phyloP scores from a whole-genome alignment of 768 basidiomycete species.

The Leccinellum luteum region DNA sequence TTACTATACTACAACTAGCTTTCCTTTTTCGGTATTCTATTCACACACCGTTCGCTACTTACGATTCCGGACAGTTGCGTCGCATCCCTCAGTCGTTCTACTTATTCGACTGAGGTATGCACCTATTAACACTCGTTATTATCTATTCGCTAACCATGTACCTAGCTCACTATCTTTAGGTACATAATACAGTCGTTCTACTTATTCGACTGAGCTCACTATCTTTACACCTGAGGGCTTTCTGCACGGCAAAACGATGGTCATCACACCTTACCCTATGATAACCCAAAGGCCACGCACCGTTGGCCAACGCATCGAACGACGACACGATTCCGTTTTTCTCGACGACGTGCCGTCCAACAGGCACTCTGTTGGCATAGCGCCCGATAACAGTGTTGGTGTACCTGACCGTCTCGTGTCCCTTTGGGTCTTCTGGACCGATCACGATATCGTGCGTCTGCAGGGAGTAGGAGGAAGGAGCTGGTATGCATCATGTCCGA shows the following conservation, averaged over 20 bases:
- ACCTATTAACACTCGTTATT: no score
- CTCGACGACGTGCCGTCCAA: conserved; percentile 50
- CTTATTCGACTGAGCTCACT: no score
- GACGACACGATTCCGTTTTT: conserved; percentile 50
- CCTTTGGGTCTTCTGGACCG: conserved; percentile 63
- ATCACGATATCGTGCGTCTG: conserved; percentile 77
- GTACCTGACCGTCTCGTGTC: conserved; percentile 62
- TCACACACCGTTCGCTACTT: no score
- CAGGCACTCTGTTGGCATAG: conserved; percentile 71
- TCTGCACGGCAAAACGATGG: conserved; percentile 31
- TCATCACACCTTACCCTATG: no score
- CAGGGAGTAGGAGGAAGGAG: background rate
- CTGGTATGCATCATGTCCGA: background rate
- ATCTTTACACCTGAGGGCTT: conserved; percentile 51
- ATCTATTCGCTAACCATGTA: no score
- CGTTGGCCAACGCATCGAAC: conserved; percentile 42
- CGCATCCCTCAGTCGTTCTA: no score
- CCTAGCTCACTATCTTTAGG: no score
- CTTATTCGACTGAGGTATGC: no score
- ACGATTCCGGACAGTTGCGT: no score
- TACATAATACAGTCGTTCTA: no score
- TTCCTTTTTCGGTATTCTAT: no score
- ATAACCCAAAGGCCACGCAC: conserved; percentile 17
- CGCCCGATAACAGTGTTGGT: conserved; percentile 71
- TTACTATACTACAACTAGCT: no score